Evolutionary conservation across 2,329 filamentous ascomycete species (phyloP).

Genomic region (Tolypocladium endophyticum): DNA sequence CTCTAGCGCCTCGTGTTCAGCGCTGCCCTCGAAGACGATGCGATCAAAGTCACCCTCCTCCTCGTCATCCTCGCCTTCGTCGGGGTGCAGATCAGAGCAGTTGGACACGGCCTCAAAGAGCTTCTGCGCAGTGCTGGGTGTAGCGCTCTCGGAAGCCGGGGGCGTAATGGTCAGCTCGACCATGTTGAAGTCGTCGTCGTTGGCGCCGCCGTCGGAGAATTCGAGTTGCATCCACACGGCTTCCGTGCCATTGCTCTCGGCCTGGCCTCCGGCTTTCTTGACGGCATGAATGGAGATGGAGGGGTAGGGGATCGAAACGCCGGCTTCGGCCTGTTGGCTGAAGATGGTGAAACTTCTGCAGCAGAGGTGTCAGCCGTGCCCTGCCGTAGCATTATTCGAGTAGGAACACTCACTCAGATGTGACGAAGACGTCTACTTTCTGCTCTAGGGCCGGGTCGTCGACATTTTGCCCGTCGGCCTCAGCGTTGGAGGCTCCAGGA

Average conservation of each 20-base stretch:
- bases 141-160: slow-evolving; percentile 12
- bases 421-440: slow-evolving; percentile 46
- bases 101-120: slow-evolving; percentile 62
- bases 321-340: slow-evolving; percentile 44
- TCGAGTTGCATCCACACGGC: slow-evolving; percentile 60
- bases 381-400: neutral
- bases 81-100: slow-evolving; percentile 68
- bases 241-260: slow-evolving; percentile 26
- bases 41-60: slow-evolving; percentile 43
- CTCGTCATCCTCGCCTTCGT: slow-evolving; percentile 47
- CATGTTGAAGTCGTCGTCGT: slow-evolving; percentile 54
- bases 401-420: slow-evolving; percentile 35
- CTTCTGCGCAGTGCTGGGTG: slow-evolving; percentile 18
- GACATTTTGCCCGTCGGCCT: slow-evolving; percentile 16
- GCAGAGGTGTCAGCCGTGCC: neutral
- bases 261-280: slow-evolving; percentile 40
- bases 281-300: slow-evolving; percentile 66
- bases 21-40: slow-evolving; percentile 44
- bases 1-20: slow-evolving; percentile 41
- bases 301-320: slow-evolving; percentile 63
- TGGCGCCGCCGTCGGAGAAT: slow-evolving; percentile 45
- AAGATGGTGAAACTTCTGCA: slow-evolving; percentile 47
- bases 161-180: slow-evolving; percentile 61
- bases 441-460: slow-evolving; percentile 30
- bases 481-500: slow-evolving; percentile 14